Conservation (phyloP, 2,329 filamentous ascomycete genomes). For the Aspergillus ochraceus region DNA sequence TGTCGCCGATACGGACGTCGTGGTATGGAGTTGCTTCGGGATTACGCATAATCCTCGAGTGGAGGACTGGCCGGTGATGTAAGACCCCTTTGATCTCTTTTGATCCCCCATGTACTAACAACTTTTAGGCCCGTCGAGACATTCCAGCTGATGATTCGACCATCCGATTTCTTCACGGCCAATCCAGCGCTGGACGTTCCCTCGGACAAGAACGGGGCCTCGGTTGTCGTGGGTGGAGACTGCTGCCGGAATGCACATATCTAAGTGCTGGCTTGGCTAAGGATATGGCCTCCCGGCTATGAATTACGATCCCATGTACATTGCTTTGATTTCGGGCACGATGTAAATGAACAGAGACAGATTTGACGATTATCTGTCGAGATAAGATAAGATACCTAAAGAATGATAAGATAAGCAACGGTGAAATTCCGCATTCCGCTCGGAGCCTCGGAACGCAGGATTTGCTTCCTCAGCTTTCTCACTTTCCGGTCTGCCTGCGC, state of each 20-base stretch:
- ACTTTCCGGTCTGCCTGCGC: too few relatives aligned
- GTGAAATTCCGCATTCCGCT: not conserved
- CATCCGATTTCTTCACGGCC: slow-evolving; percentile 54
- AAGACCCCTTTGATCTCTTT: slow-evolving; percentile 4
- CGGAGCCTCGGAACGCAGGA: not conserved
- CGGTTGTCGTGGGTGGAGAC: slow-evolving; percentile 30
- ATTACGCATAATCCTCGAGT: slow-evolving; percentile 47
- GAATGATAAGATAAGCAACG: not conserved
- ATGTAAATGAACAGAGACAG: not conserved
- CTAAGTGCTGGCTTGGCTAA: slow-evolving; percentile 5
- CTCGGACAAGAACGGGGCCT: slow-evolving; percentile 36
- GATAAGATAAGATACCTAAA: too few relatives aligned
- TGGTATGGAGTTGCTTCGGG: slow-evolving; percentile 47
- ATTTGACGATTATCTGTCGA: too few relatives aligned
- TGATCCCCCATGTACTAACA: slow-evolving; percentile 9
- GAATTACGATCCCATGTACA: slow-evolving; percentile 3
- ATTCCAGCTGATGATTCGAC: slow-evolving; percentile 46
- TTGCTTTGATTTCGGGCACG: not conserved
- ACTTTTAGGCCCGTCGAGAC: slow-evolving; percentile 35
- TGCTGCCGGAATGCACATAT: slow-evolving; percentile 36
- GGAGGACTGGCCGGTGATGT: slow-evolving; percentile 49
- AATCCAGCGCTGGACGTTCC: slow-evolving; percentile 58
- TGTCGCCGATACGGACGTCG: slow-evolving; percentile 43
- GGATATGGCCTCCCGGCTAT: not conserved
- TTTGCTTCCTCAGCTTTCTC: not conserved